Evolutionary conservation across 176 grass and related monocot species (phyloP), one percentile per base, ranked within the genome.

Genomic region (Eremochloa ophiuroides): DNA sequence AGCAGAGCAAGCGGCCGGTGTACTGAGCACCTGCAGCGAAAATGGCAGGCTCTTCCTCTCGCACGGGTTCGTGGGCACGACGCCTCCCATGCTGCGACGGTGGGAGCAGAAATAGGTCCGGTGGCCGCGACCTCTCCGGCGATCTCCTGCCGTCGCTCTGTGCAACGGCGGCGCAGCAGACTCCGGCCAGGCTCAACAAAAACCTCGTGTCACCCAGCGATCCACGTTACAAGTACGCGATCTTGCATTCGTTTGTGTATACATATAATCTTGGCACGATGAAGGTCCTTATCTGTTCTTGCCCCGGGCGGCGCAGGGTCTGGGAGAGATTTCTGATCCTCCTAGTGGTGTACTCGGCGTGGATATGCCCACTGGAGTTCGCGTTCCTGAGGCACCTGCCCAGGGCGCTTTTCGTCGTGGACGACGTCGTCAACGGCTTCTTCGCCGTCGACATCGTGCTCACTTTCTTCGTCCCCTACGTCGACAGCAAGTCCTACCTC

Each of bases 361-460:
- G 86, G 92, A 94, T 94, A 56, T 94, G 88, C 73, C 92, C 92
- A 0, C 86, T 94, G 65, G 92, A 94, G 77, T 94, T 91, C 41
- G 92, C 92, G 51, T 94, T 94, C 78, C 67, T 91, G 61, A 81
- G 83, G 78, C 85, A 94, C 83, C 82, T 94, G 61, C 92, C 92
- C 1, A 69, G 86, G 29, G 84, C 83, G 18, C 86, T 87, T 30
- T 89, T 88, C 64, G 10, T 89, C 40, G 86, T 94, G 42, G 92
- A 94, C 78, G 79, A 85, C 27, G 81, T 91, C 35, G 86, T 91
- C 13, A 88, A 94, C 42, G 89, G 41, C 42, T 91, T 94, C 59
- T 94, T 94, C 61, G 83, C 86, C 3, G 51, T 91, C 22, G 92
- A 94, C 67, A 89, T 89, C 73, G 61, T 86, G 51, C 92, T 94